Conservation (phyloP, 257 asterid genomes). For the Scutellaria galericulata region DNA sequence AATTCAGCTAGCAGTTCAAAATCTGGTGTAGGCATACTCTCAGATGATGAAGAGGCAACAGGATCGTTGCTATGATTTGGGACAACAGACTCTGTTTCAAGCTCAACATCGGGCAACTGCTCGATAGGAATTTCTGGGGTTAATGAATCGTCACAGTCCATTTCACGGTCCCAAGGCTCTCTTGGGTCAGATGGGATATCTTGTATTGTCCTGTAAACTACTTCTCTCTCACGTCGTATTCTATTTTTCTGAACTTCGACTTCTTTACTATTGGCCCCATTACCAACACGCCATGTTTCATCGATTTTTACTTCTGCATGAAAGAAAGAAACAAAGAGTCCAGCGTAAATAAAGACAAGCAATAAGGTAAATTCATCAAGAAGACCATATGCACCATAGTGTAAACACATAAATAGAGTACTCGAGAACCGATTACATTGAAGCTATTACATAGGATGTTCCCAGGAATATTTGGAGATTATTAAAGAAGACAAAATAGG, state of each 20-base stretch:
- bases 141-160: constrained; percentile 86
- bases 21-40: constrained; percentile 70
- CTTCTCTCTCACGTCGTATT: constrained; percentile 80
- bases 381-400: not conserved
- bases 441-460: too few species aligned
- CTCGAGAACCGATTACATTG: not conserved
- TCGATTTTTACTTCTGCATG: constrained; percentile 65
- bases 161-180: constrained; percentile 98
- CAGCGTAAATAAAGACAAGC: constrained; percentile 13
- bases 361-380: constrained; percentile 10
- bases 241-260: constrained; percentile 84
- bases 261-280: constrained; percentile 85
- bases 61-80: constrained; percentile 37
- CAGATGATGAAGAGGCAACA: constrained; percentile 51
- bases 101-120: constrained; percentile 77
- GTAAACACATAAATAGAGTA: not conserved
- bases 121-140: constrained; percentile 78
- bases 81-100: constrained; percentile 43
- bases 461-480: too few species aligned
- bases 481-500: not conserved
- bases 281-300: constrained; percentile 64
- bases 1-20: constrained; percentile 83
- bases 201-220: constrained; percentile 57
- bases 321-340: constrained; percentile 37
- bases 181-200: constrained; percentile 84